Evolutionary conservation across 768 basidiomycete species (phyloP).

Genomic region (Chiua virens): DNA sequence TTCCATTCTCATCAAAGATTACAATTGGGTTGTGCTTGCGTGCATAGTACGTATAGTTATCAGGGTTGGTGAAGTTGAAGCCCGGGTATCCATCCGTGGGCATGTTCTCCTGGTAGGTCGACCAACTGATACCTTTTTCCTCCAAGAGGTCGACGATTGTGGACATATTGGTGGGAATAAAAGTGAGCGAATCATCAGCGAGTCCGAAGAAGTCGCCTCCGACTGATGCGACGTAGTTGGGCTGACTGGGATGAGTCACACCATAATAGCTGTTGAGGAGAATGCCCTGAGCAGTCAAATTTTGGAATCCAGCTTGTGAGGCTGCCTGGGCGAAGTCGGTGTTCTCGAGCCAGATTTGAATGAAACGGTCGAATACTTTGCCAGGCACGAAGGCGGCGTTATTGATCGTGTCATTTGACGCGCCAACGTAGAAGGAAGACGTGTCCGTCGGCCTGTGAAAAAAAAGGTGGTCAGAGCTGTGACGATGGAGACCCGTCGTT

Average conservation of each 20-base stretch:
- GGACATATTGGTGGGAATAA: conserved; percentile 48
- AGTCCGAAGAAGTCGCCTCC: conserved; percentile 58
- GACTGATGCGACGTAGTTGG: conserved; percentile 51
- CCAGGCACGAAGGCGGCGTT: conserved; percentile 40
- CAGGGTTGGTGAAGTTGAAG: conserved; percentile 34
- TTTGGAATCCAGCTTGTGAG: conserved; percentile 28
- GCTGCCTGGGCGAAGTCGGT: conserved; percentile 46
- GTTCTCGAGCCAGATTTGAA: conserved; percentile 64
- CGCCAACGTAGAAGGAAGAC: conserved; percentile 42
- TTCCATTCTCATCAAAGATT: conserved; percentile 51
- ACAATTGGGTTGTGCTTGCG: conserved; percentile 59
- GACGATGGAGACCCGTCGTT: neutral
- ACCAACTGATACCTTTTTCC: conserved; percentile 56
- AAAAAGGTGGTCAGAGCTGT: neutral
- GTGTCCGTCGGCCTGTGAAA: conserved; percentile 25
- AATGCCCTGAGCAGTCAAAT: conserved; percentile 51
- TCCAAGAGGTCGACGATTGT: conserved; percentile 63
- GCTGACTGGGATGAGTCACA: conserved; percentile 60
- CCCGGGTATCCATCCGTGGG: conserved; percentile 48
- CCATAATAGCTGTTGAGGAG: conserved; percentile 45
- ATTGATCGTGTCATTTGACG: conserved; percentile 42
- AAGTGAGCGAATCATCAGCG: conserved; percentile 36
- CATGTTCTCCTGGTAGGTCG: conserved; percentile 60
- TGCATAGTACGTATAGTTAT: conserved; percentile 49
- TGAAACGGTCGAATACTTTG: conserved; percentile 46